These are phyloP conservation scores for Aspergillus ochraceoroseus DNA, from an alignment of 2,329 filamentous ascomycete species.

Conservation along the genomic window DNA sequence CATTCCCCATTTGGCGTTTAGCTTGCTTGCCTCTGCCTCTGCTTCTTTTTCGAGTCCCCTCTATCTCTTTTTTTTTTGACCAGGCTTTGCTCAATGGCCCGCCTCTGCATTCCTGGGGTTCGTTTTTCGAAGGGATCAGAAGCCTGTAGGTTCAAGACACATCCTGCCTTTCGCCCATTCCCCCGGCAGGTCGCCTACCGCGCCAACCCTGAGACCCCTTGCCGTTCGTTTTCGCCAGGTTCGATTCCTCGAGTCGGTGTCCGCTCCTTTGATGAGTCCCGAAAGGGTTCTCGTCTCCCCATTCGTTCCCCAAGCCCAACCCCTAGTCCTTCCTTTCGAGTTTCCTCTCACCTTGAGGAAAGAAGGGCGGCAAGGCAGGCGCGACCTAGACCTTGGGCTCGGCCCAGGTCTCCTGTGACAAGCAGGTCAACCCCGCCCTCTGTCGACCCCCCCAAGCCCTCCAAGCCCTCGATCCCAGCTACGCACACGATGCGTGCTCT, in stretches of 20 bases:
- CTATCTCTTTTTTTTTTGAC: constrained; percentile 12
- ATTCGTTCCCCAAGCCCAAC: constrained; percentile 13
- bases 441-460: background rate
- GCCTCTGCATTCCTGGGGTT: constrained; percentile 20
- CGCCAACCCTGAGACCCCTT: constrained; percentile 14
- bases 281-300: constrained; percentile 20
- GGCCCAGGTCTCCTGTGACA: constrained; percentile 7
- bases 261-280: constrained; percentile 15
- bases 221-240: constrained; percentile 13
- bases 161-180: constrained; percentile 12
- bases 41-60: constrained; percentile 3
- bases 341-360: constrained; percentile 12
- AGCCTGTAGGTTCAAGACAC: constrained; percentile 13
- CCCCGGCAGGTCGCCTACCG: constrained; percentile 14
- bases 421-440: constrained; percentile 1
- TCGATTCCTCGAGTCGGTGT: constrained; percentile 12
- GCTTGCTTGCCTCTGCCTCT: constrained; percentile 6
- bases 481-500: constrained; percentile 9
- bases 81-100: constrained; percentile 20
- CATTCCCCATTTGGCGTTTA: constrained; percentile 15
- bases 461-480: constrained; percentile 5
- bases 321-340: constrained; percentile 6
- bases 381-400: constrained; percentile 14
- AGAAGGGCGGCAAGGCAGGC: constrained; percentile 17
- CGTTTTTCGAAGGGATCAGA: constrained; percentile 5